Base-by-base conservation (phyloP, 306 rosid species). In the Vicia villosa region DNA sequence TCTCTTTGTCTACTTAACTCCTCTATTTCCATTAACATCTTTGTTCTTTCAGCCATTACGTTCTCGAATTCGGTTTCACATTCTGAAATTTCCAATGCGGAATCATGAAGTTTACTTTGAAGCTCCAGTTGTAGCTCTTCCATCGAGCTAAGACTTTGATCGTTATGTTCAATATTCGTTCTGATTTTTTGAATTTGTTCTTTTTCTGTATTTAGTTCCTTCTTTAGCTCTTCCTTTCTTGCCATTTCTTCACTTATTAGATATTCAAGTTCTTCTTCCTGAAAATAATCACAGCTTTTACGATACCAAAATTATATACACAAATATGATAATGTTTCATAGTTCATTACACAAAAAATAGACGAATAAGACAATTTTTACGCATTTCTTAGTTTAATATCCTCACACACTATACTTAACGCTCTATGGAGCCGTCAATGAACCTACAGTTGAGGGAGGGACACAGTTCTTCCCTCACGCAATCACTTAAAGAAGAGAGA, bases 1-100 rank as follows among this genome's bases (percentile, higher is more conserved):
- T 89, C 91, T 37, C 85, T 87, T 46, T 87, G 88, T 32, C 70
- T 50, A 59, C 91, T 52, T 36, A 92, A 14, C 45, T 77, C 84
- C 6, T 85, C 89, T 9, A 88, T 85, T 12, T 83, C 87, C 30
- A 70, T 66, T 32, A 83, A 68, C 85, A 82, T 81, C 75, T 68
- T 86, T 0, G 57, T 54, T 41, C 88, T 81, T 3, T 64, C 80
- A 0, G 2, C 51, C 14, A 68, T 75, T 21, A 83, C 75, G 24
- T 63, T 84, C 72, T 84, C 82, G 6, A 89, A 41, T 10, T 69
- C 75, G 5, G 38, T 75, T 66, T 83, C 82, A 0, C 58, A 66
- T 12, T 40, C 56, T 26, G 79, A 63, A 14, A 36, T 63, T 42
- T 62, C 73, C 37, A 49, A 12, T 41, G 64, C 56, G n/a, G 77